Base-by-base conservation (phyloP, 768 basidiomycete genomes). In the Pleurotus ostreatus region DNA sequence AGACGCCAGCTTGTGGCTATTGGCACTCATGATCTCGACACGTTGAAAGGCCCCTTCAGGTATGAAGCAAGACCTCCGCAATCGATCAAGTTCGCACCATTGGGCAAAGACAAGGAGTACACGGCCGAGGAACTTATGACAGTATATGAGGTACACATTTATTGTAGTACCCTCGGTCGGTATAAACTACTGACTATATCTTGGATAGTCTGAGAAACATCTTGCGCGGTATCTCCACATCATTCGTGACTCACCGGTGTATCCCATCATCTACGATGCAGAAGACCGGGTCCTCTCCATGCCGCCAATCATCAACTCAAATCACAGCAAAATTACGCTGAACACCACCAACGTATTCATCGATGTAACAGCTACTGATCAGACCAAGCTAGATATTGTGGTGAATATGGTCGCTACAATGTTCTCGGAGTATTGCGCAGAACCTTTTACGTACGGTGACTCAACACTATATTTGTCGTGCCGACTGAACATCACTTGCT, bases 301-400 rank as follows among this genome's bases (percentile, higher is more conserved):
- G 88, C 97, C 97, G 39, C 97, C 97, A 7, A 98, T 99, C 68
- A 96, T 96, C 73, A 97, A 97, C 72, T 95, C 94, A 3, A 89
- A 97, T 61, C 92, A 92, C 71, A 98, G 93, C 69, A 98, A 98
- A 76, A 98, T 99, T 66, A 91, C 92, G 0, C 76, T 97, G 59
- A 87, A 94, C 66, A 98, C 97, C 9, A 82, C 79, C 52, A 98
- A 98, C 70, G 76, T 99, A 68, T 98, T 98, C 75, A 90, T 99
- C 62, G 97, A 99, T 70, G 85, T 95, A 26, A 98, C 97, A 7
- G 95, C 95, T 2, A 97, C 94, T 15, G 97, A 99, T 66, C 82
- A 91, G 67, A 98, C 96, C 25, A 99, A 99, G 73, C 84, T 99
- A 58, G 86, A 88, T 61, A 95, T 98, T 48, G 97, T 98, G 52